Evolutionary conservation across 2,329 filamentous ascomycete species (phyloP).

Genomic region (Xylariaceae sp.): DNA sequence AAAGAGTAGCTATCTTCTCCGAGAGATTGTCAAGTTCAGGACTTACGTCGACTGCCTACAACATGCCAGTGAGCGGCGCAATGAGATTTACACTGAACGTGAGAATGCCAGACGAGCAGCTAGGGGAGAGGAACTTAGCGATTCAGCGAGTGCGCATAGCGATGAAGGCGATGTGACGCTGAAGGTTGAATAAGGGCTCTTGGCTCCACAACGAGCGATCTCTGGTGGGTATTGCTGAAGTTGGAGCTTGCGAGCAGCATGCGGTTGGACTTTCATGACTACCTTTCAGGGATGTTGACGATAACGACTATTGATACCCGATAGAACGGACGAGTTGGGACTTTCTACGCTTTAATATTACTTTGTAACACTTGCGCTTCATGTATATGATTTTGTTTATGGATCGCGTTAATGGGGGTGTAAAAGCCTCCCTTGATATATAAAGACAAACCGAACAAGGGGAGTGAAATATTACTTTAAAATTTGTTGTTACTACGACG

Average conservation of each 20-base stretch:
- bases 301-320: constrained; percentile 32
- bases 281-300: constrained; percentile 17
- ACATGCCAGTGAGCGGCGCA: constrained; percentile 72
- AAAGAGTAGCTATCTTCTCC: constrained; percentile 88
- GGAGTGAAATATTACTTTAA: constrained; percentile 2
- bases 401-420: not conserved
- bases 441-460: not conserved
- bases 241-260: not conserved
- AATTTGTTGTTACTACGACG: too few relatives aligned
- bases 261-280: constrained; percentile 4
- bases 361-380: constrained; percentile 5
- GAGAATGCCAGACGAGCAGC: constrained; percentile 58
- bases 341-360: constrained; percentile 13
- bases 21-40: constrained; percentile 95
- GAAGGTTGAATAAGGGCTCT: constrained; percentile 23
- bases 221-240: not conserved
- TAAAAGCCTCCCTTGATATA: not conserved
- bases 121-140: constrained; percentile 52
- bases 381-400: constrained; percentile 10
- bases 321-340: constrained; percentile 22
- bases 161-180: constrained; percentile 28
- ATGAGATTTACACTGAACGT: constrained; percentile 72
- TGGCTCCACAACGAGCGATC: not conserved
- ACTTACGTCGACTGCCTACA: constrained; percentile 90
- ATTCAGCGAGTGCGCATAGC: constrained; percentile 36